These are phyloP conservation scores for Claviceps spartinae DNA, from an alignment of 2,329 filamentous ascomycete genomes.

Conservation along the genomic window DNA sequence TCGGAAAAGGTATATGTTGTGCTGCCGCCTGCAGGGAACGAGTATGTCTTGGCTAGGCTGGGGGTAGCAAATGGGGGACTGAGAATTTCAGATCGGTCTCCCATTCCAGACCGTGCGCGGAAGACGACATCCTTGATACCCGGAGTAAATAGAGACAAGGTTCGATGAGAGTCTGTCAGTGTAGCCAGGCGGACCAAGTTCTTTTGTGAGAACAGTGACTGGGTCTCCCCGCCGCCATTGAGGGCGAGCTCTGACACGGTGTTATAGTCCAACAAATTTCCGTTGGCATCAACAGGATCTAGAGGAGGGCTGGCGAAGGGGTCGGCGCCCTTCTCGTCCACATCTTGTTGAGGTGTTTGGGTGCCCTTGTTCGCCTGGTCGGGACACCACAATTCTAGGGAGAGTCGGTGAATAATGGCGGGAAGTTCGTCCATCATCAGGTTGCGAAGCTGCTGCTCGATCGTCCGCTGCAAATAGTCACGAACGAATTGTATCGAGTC, in stretches of 20 bases:
- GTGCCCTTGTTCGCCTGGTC: conserved; percentile 50
- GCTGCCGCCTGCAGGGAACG: conserved; percentile 40
- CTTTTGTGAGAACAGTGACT: conserved; percentile 90
- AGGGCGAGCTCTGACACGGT: conserved; percentile 66
- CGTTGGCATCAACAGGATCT: conserved; percentile 69
- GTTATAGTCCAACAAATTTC: conserved; percentile 61
- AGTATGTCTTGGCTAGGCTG: conserved; percentile 48
- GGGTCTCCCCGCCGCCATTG: conserved; percentile 66
- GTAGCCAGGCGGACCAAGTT: conserved; percentile 74
- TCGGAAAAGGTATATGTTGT: conserved; percentile 66
- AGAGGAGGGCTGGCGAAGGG: conserved; percentile 70
- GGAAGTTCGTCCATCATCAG: conserved; percentile 97
- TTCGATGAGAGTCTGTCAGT: conserved; percentile 77
- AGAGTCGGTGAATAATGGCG: conserved; percentile 88
- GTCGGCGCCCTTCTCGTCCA: conserved; percentile 53
- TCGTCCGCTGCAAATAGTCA: conserved; percentile 91
- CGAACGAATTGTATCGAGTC: conserved; percentile 97
- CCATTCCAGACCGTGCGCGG: conserved; percentile 74
- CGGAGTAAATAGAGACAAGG: conserved; percentile 81
- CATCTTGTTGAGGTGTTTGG: conserved; percentile 32
- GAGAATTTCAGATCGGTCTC: conserved; percentile 52
- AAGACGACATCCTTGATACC: conserved; percentile 85
- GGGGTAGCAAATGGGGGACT: conserved; percentile 34
- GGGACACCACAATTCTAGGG: conserved; percentile 76
- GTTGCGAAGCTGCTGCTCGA: conserved; percentile 82